Percentiles rank a stretch among this genome's conserved stretches.
These are phyloP conservation scores for Kuraishia borneana DNA, from an alignment of 805 yeast genomes.

Conservation along the genomic window DNA sequence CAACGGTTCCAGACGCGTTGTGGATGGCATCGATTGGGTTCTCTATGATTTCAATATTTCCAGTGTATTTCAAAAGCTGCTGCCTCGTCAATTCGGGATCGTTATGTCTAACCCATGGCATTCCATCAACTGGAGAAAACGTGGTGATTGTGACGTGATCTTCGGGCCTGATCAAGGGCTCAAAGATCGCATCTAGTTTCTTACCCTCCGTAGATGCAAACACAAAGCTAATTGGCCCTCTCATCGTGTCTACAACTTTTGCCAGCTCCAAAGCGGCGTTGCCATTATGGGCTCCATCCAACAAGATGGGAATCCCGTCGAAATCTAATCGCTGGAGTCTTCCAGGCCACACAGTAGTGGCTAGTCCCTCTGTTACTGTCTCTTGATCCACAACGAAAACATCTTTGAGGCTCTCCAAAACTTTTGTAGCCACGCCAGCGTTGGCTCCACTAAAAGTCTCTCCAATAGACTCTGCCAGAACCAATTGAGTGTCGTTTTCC, in stretches of 20 bases:
- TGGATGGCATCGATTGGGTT: constrained; percentile 16
- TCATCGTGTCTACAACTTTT: constrained; percentile 29
- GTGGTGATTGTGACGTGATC: constrained; percentile 54
- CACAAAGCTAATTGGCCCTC: constrained; percentile 34
- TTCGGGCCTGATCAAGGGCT: constrained; percentile 30
- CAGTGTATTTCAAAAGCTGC: constrained; percentile 9
- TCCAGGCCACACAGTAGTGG: constrained; percentile 71
- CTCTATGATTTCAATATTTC: constrained; percentile 14
- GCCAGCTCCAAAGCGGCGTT: constrained; percentile 72
- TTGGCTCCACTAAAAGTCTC: constrained; percentile 27
- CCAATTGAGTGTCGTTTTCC: constrained; percentile 16
- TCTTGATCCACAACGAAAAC: constrained; percentile 17
- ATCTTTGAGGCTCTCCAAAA: constrained; percentile 27
- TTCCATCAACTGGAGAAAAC: constrained; percentile 67
- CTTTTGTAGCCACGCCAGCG: constrained; percentile 52
- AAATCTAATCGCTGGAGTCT: constrained; percentile 48
- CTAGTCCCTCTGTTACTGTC: constrained; percentile 43
- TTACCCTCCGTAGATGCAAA: constrained; percentile 74
- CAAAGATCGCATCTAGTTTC: constrained; percentile 37
- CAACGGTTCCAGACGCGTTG: constrained; percentile 16
- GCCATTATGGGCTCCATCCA: constrained; percentile 93
- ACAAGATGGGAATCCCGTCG: constrained; percentile 25
- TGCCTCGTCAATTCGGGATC: constrained; percentile 19
- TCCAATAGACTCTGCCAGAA: constrained; percentile 1
- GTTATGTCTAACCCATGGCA: constrained; percentile 83